Percentiles rank a stretch among this genome's conserved stretches.
Evolutionary conservation across 192 early-diverging fungal species (phyloP).

Genomic region (Backusella tarrabulga): DNA sequence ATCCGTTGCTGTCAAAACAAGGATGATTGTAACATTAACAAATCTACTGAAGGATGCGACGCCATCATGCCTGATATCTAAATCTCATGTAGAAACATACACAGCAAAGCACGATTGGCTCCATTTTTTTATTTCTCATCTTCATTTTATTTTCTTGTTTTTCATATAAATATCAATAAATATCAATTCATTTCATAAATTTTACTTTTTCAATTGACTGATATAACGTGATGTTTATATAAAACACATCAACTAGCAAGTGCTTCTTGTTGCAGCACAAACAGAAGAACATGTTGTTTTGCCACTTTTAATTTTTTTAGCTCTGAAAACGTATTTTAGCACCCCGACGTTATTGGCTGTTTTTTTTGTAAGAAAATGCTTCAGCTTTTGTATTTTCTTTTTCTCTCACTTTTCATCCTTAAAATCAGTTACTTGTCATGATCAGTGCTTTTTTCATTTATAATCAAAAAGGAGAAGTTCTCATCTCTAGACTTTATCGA

Average conservation of each 20-base stretch:
- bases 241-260: neutral
- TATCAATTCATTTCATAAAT: neutral
- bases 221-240: neutral
- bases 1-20: conserved; percentile 40
- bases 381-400: neutral
- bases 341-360: neutral
- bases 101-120: neutral
- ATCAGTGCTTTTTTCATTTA: conserved; percentile 95
- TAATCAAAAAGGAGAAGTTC: conserved; percentile 98
- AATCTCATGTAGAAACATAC: neutral
- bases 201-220: neutral
- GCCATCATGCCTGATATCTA: conserved; percentile 25
- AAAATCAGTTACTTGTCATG: conserved; percentile 51
- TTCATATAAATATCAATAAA: too few relatives aligned
- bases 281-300: neutral
- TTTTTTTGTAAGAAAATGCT: neutral
- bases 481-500: conserved; percentile 93
- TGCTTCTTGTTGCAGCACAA: neutral
- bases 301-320: neutral
- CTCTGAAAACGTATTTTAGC: neutral
- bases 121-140: neutral
- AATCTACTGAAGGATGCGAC: neutral
- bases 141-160: neutral
- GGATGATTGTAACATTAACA: neutral
- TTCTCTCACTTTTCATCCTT: neutral